Percentiles rank a stretch among this genome's conserved stretches.
These are phyloP conservation scores for Microbotryum violaceum DNA, from an alignment of 1,284 basidiomycete species.

Conservation along the genomic window DNA sequence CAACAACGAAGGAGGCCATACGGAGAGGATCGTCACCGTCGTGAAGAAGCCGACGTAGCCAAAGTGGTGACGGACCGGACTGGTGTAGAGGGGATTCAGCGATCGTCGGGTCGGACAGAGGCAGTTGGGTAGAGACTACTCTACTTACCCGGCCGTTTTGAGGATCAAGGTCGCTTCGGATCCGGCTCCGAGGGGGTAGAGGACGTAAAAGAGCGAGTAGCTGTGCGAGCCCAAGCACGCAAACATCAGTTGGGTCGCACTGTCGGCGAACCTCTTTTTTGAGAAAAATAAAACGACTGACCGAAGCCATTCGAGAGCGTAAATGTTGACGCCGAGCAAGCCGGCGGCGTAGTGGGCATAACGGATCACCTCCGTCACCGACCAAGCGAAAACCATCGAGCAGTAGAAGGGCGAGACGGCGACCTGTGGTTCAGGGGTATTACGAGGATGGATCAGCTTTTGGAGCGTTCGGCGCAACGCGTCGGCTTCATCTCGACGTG, in stretches of 20 bases:
- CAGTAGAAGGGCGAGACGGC: conserved; percentile 72
- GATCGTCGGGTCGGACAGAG: too few relatives aligned
- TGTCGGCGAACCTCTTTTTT: too few relatives aligned
- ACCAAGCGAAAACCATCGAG: conserved; percentile 91
- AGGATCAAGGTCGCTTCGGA: conserved; percentile 83
- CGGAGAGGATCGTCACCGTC: too few relatives aligned
- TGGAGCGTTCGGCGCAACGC: conserved; percentile 44
- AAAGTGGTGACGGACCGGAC: too few relatives aligned
- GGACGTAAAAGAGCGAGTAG: conserved; percentile 85
- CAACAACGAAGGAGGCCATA: too few relatives aligned
- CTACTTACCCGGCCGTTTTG: conserved; percentile 26
- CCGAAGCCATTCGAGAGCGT: conserved; percentile 45
- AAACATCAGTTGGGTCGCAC: too few relatives aligned
- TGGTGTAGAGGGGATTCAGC: too few relatives aligned
- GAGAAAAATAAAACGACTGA: conserved; percentile 27
- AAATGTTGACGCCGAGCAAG: conserved; percentile 50
- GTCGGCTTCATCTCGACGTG: too few relatives aligned
- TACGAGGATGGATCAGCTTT: neutral
- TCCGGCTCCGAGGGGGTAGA: conserved; percentile 85
- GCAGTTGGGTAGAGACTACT: too few relatives aligned
- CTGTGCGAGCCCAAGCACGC: conserved; percentile 38
- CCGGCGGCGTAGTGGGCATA: conserved; percentile 80
- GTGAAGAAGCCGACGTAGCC: too few relatives aligned
- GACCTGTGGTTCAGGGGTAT: conserved; percentile 45
- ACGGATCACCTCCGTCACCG: conserved; percentile 80